Evolutionary conservation across 768 basidiomycete species (phyloP).

Genomic region (Suillus discolor): DNA sequence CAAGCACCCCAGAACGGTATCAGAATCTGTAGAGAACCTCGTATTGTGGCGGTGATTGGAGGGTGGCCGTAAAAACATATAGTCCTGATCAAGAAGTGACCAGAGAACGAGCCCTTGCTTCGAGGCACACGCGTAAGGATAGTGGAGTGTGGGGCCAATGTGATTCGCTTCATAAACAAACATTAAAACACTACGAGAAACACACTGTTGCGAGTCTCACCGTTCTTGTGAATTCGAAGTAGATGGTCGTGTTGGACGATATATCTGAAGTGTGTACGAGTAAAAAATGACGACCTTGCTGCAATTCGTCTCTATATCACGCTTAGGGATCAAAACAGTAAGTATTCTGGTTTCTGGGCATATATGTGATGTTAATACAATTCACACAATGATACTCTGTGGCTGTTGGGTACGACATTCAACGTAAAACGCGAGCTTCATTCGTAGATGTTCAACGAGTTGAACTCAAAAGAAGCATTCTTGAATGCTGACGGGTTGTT

Average conservation of each 20-base stretch:
- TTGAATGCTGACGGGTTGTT: constrained; percentile 34
- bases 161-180: not conserved
- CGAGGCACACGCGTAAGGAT: not conserved
- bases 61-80: not conserved
- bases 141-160: not conserved
- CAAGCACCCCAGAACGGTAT: not conserved
- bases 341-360: not conserved
- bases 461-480: constrained; percentile 45
- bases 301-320: not conserved
- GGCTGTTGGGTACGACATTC: not conserved
- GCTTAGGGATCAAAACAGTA: not conserved
- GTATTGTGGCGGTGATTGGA: not conserved
- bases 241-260: not conserved
- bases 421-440: constrained; percentile 9
- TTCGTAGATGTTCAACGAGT: constrained; percentile 39
- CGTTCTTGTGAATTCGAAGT: not conserved
- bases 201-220: not conserved
- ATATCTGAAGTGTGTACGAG: not conserved
- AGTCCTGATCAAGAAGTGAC: not conserved
- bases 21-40: not conserved
- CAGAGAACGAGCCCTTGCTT: not conserved
- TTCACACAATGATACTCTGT: not conserved
- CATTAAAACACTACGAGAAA: not conserved
- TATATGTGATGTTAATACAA: not conserved
- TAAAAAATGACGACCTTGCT: no score